Conservation (phyloP, 2,329 filamentous ascomycete species). For the Phialocephala subalpina region DNA sequence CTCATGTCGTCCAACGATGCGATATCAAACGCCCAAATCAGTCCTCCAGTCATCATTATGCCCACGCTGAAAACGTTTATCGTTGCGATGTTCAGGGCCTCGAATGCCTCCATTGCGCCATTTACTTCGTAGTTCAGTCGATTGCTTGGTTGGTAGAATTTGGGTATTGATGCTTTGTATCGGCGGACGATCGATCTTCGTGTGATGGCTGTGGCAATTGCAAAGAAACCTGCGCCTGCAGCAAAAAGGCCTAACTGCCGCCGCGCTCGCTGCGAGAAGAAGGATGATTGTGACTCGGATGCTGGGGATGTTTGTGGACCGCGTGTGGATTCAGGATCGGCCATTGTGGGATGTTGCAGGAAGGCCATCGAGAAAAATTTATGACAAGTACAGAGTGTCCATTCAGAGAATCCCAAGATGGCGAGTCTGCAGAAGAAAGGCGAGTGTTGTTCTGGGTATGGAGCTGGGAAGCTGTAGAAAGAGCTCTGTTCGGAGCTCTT, state of each 20-base stretch:
- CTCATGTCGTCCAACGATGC: slow-evolving; percentile 72
- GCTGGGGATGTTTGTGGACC: slow-evolving; percentile 19
- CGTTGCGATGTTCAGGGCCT: slow-evolving; percentile 86
- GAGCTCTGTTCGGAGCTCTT: not conserved
- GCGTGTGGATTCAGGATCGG: slow-evolving; percentile 23
- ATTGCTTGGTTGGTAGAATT: slow-evolving; percentile 75
- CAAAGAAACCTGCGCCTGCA: slow-evolving; percentile 78
- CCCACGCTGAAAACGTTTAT: slow-evolving; percentile 82
- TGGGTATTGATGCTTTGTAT: slow-evolving; percentile 67
- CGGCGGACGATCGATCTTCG: slow-evolving; percentile 74
- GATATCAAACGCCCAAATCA: slow-evolving; percentile 81
- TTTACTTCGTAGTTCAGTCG: slow-evolving; percentile 60
- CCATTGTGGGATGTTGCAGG: slow-evolving; percentile 32
- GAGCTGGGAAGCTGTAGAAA: not conserved
- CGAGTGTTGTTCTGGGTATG: not conserved
- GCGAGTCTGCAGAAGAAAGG: not conserved
- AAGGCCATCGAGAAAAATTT: slow-evolving; percentile 33
- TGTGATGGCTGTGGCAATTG: slow-evolving; percentile 75
- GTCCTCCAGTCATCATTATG: slow-evolving; percentile 77
- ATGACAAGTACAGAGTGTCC: not conserved
- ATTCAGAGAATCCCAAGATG: not conserved
- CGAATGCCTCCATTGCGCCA: slow-evolving; percentile 76
- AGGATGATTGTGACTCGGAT: slow-evolving; percentile 32
- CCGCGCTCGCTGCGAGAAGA: slow-evolving; percentile 43
- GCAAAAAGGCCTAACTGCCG: slow-evolving; percentile 75